Conservation (phyloP, 345 rosid genomes). For the Citrus inodora region DNA sequence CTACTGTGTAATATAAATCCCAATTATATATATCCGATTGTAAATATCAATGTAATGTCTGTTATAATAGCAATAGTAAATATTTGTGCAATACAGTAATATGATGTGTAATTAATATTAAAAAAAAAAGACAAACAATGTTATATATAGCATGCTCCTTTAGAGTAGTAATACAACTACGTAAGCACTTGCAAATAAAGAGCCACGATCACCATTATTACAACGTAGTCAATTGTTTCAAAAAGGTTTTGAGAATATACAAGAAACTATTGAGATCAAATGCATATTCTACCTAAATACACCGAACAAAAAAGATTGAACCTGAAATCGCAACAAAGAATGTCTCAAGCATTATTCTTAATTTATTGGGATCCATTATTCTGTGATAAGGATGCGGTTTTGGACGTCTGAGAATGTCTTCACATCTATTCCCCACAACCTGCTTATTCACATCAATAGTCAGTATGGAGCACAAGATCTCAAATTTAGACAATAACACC, state of each 20-base stretch:
- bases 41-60: too few species aligned
- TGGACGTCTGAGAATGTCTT: conserved; percentile 59
- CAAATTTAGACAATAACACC: background rate
- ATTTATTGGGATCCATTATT: conserved; percentile 13
- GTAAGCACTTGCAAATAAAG: background rate
- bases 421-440: conserved; percentile 85
- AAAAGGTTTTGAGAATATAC: background rate
- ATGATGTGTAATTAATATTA: too few species aligned
- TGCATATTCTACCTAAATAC: background rate
- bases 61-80: too few species aligned
- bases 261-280: background rate
- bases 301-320: background rate
- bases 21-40: too few species aligned
- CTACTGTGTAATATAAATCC: too few species aligned
- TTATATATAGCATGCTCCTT: too few species aligned
- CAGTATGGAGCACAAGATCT: background rate
- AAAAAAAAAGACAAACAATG: too few species aligned
- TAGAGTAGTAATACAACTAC: too few species aligned
- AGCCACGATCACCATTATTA: background rate
- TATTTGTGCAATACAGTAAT: too few species aligned
- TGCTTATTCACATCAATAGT: conserved; percentile 24
- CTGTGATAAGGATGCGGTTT: conserved; percentile 40
- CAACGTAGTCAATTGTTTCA: background rate
- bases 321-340: background rate
- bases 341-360: background rate